Percentiles rank a stretch among this genome's conserved stretches.
These are phyloP conservation scores for Pyrenophora teres DNA, from an alignment of 2,329 filamentous ascomycete species.

Conservation along the genomic window DNA sequence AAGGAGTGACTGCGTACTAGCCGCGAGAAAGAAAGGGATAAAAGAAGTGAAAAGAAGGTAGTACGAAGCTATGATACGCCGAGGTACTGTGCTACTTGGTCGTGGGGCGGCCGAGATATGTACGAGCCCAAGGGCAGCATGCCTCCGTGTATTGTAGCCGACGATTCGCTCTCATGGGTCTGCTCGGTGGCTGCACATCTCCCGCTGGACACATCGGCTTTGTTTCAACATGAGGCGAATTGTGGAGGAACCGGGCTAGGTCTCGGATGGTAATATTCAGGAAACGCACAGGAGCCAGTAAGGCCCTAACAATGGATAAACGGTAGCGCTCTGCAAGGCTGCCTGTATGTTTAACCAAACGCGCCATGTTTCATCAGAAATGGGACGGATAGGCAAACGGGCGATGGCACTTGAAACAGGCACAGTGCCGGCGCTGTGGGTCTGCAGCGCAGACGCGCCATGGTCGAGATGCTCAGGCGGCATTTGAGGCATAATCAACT, in stretches of 20 bases:
- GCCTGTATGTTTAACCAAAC: slow-evolving; percentile 28
- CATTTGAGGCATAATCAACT: slow-evolving; percentile 3
- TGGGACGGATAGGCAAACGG: slow-evolving; percentile 25
- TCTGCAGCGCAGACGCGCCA: slow-evolving; percentile 16
- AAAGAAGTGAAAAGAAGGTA: slow-evolving; percentile 24
- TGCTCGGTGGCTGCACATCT: slow-evolving; percentile 15
- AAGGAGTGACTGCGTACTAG: slow-evolving; percentile 43
- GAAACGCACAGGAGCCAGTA: slow-evolving; percentile 25
- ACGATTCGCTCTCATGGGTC: slow-evolving; percentile 20
- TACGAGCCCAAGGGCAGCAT: slow-evolving; percentile 21
- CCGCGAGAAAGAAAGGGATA: slow-evolving; percentile 34
- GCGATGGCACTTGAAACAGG: slow-evolving; percentile 33
- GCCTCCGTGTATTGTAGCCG: slow-evolving; percentile 5
- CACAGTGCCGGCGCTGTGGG: slow-evolving; percentile 14
- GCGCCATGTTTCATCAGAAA: slow-evolving; percentile 38
- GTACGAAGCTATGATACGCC: slow-evolving; percentile 22
- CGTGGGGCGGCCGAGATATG: slow-evolving; percentile 28
- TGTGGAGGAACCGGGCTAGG: slow-evolving; percentile 16
- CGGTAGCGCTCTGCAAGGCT: slow-evolving; percentile 22
- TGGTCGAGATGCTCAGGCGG: slow-evolving; percentile 4
- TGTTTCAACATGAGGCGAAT: slow-evolving; percentile 29
- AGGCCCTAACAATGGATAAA: slow-evolving; percentile 9
- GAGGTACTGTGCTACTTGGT: slow-evolving; percentile 6
- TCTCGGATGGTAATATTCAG: slow-evolving; percentile 27
- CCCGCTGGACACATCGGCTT: slow-evolving; percentile 19